Percentiles rank a stretch among this genome's conserved stretches.
These are phyloP conservation scores for Diplosphaera chodatii DNA, from an alignment of 139 green algal species.

Conservation along the genomic window DNA sequence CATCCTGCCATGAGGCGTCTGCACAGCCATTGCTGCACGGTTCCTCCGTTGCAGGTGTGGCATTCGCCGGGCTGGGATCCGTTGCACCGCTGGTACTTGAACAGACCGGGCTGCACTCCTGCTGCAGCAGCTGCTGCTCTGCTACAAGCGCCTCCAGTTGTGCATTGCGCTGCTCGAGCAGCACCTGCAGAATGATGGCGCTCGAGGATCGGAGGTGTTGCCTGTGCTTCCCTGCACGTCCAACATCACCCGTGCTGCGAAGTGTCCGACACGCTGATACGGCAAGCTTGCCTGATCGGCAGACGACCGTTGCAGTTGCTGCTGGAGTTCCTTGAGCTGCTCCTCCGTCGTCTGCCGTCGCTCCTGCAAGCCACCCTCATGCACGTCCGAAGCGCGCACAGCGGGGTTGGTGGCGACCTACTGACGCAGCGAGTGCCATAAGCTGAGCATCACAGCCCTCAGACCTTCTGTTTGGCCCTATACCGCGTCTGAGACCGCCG, in stretches of 20 bases:
- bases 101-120: too few species aligned
- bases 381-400: background rate
- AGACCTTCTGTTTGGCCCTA: background rate
- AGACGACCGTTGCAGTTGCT: background rate
- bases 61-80: too few species aligned
- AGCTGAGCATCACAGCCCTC: too few species aligned
- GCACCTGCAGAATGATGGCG: too few species aligned
- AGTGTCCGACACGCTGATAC: too few species aligned
- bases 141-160: background rate
- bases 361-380: background rate
- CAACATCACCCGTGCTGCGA: too few species aligned
- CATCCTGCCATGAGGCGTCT: background rate
- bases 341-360: background rate
- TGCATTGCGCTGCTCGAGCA: background rate
- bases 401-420: too few species aligned
- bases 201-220: too few species aligned
- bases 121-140: background rate
- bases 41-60: background rate
- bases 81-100: too few species aligned
- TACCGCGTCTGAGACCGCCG: background rate
- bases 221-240: too few species aligned
- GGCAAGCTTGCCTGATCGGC: background rate
- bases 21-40: background rate
- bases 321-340: background rate
- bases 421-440: too few species aligned